Percentiles rank a stretch among this genome's conserved stretches.
Evolutionary conservation across 129 eudicot species (phyloP).

Genomic region (Sambucus nigra): DNA sequence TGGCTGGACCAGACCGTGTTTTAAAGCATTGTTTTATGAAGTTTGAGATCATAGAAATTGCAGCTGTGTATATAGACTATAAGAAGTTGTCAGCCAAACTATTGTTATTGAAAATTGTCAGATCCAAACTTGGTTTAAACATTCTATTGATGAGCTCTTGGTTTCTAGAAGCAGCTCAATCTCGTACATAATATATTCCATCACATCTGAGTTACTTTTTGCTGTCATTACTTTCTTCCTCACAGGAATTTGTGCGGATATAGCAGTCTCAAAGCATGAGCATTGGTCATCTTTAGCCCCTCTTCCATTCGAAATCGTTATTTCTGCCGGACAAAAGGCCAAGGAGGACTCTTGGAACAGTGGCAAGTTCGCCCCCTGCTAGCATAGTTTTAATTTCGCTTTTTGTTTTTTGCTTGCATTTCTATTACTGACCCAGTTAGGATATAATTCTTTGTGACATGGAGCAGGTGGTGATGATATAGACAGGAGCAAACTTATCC

Average conservation of each 20-base stretch:
- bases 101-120: too few species aligned
- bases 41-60: neutral
- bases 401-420: conserved; percentile 2
- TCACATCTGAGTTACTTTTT: conserved; percentile 7
- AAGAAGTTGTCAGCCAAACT: too few species aligned
- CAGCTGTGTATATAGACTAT: neutral
- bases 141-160: too few species aligned
- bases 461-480: conserved; percentile 71
- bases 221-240: conserved; percentile 4
- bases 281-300: conserved; percentile 98
- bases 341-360: conserved; percentile 79
- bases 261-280: conserved; percentile 79
- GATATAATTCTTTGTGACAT: conserved; percentile 4
- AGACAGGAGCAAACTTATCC: conserved; percentile 53
- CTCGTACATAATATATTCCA: neutral
- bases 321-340: conserved; percentile 97
- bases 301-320: conserved; percentile 91
- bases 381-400: too few species aligned
- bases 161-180: too few species aligned
- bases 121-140: too few species aligned
- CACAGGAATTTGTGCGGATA: conserved; percentile 90
- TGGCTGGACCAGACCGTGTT: neutral
- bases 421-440: conserved; percentile 4
- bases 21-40: neutral
- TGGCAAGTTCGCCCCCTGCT: conserved; percentile 28